Evolutionary conservation across 2,329 filamentous ascomycete genomes (phyloP).

Genomic region (Pseudogymnoascus sp.): DNA sequence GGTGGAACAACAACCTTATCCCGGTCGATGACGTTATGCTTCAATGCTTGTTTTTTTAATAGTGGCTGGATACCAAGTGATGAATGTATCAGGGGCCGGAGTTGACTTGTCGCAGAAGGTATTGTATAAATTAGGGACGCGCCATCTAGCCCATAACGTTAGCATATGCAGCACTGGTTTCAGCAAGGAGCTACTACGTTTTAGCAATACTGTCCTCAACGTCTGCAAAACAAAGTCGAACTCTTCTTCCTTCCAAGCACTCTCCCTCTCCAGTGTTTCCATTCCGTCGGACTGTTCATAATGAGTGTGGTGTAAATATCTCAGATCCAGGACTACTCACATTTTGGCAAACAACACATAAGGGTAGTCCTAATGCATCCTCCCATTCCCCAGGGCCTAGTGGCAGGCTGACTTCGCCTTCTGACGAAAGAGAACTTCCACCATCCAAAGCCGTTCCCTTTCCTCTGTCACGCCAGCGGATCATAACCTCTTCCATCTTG

Average conservation of each 20-base stretch:
- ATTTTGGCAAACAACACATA: constrained; percentile 95
- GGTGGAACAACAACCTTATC: constrained; percentile 91
- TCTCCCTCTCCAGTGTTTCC: constrained; percentile 78
- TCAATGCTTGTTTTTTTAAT: constrained; percentile 67
- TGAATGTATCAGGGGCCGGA: constrained; percentile 75
- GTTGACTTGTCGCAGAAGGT: constrained; percentile 64
- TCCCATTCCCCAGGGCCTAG: constrained; percentile 89
- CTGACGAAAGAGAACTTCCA: constrained; percentile 46
- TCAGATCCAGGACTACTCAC: constrained; percentile 39
- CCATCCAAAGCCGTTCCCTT: constrained; percentile 59
- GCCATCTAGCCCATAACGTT: constrained; percentile 49
- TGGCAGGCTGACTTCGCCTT: constrained; percentile 64
- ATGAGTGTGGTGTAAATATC: constrained; percentile 19
- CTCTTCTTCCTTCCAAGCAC: constrained; percentile 90
- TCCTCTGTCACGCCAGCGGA: constrained; percentile 67
- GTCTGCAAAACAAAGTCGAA: constrained; percentile 96
- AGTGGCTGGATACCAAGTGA: constrained; percentile 80
- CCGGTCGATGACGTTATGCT: constrained; percentile 85
- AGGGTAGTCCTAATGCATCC: constrained; percentile 73
- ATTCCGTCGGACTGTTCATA: constrained; percentile 33
- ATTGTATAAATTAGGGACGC: constrained; percentile 80
- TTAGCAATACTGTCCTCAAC: constrained; percentile 78
- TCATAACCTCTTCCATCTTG: constrained; percentile 80
- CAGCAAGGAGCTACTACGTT: constrained; percentile 48
- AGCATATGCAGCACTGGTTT: not conserved